phyloP scores from a whole-genome alignment of 2,329 filamentous ascomycete genomes.

The Knufia petricola region DNA sequence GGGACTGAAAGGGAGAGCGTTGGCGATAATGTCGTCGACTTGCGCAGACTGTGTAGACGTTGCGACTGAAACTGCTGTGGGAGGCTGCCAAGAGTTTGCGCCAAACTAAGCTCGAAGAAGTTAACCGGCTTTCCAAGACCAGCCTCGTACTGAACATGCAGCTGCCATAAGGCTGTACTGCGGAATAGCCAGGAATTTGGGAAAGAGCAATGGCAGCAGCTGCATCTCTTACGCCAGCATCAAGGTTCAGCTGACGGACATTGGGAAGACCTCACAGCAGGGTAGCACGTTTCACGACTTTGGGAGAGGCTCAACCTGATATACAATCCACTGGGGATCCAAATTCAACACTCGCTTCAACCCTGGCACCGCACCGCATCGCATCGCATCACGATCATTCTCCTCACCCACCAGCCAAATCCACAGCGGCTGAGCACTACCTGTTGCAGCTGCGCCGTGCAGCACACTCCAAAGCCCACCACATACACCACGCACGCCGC shows the following conservation, averaged over 20 bases:
- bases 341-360: too few relatives aligned
- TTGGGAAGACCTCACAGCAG: too few relatives aligned
- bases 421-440: background rate
- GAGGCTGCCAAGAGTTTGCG: background rate
- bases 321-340: too few relatives aligned
- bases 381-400: too few relatives aligned
- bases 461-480: background rate
- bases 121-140: too few relatives aligned
- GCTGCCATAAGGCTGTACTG: too few relatives aligned
- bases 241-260: too few relatives aligned
- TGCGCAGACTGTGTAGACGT: background rate
- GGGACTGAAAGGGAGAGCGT: background rate
- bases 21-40: conserved; percentile 4
- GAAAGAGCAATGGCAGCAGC: background rate
- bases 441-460: background rate
- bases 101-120: background rate
- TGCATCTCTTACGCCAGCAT: background rate
- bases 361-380: too few relatives aligned
- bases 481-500: background rate
- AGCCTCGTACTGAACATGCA: background rate
- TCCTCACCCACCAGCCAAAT: background rate
- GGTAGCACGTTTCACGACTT: too few relatives aligned
- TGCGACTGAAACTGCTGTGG: background rate
- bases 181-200: background rate
- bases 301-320: too few relatives aligned